These are phyloP conservation scores for Pleurostoma richardsiae DNA, from an alignment of 2,329 filamentous ascomycete species.

Conservation along the genomic window DNA sequence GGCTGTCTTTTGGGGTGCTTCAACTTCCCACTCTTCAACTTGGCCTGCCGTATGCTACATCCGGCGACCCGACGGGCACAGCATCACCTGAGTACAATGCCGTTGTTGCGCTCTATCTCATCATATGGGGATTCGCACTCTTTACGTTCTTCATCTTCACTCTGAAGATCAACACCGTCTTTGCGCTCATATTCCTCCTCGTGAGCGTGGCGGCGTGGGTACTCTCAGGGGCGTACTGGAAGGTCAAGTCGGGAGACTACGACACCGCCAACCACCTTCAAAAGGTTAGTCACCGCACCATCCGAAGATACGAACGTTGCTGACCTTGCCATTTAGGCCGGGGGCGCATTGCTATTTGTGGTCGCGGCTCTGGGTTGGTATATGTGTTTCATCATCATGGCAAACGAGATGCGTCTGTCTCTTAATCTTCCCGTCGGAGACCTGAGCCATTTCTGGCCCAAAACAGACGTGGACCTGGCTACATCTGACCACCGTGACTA, in stretches of 20 bases:
- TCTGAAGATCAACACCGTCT: slow-evolving; percentile 42
- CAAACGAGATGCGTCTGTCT: slow-evolving; percentile 44
- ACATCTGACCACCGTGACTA: not conserved
- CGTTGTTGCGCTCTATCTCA: slow-evolving; percentile 40
- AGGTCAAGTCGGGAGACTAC: slow-evolving; percentile 35
- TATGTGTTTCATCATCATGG: slow-evolving; percentile 48
- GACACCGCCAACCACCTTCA: slow-evolving; percentile 34
- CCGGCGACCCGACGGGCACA: slow-evolving; percentile 34
- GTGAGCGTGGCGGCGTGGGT: slow-evolving; percentile 39
- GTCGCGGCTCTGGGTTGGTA: slow-evolving; percentile 45
- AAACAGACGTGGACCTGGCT: slow-evolving; percentile 24
- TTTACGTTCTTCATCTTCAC: slow-evolving; percentile 47
- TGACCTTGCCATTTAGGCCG: slow-evolving; percentile 16
- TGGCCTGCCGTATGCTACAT: slow-evolving; percentile 34
- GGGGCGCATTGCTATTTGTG: slow-evolving; percentile 36
- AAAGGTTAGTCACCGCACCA: slow-evolving; percentile 27
- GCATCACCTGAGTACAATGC: slow-evolving; percentile 40
- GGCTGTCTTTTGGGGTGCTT: slow-evolving; percentile 45
- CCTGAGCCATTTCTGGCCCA: slow-evolving; percentile 42
- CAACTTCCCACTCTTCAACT: slow-evolving; percentile 44
- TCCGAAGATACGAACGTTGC: not conserved
- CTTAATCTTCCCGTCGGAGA: slow-evolving; percentile 44
- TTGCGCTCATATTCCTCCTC: slow-evolving; percentile 41
- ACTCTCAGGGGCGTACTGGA: slow-evolving; percentile 43
- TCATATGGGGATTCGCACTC: slow-evolving; percentile 48